Base-by-base conservation (phyloP, 2,329 filamentous ascomycete species). In the Clonostachys solani region DNA sequence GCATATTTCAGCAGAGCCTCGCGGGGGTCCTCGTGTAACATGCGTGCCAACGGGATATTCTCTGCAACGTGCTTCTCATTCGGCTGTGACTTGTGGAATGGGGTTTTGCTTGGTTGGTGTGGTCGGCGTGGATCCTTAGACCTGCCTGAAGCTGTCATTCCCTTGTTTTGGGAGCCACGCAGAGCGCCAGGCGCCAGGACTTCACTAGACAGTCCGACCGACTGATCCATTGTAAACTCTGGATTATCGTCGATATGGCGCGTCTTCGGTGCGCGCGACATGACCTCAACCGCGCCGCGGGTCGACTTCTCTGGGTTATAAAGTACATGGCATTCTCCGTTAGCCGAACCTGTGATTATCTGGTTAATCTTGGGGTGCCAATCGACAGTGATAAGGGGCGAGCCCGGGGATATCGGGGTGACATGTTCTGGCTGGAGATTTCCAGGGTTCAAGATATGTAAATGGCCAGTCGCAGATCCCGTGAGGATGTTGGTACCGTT, bases 361-460 rank as follows among this genome's bases (percentile, higher is more conserved):
- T 99, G 94, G 63, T 99, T 97, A 60, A 99, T 83, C 66, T 91
- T 95, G 17, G 87, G 78, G 60, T 99, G 92, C 94, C 94, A 99
- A 52, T 88, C 75, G 23, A 95, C 89, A 3, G 85, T 84, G 51
- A 97, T 88, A 9, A 99, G 71, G 1, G 92, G 81, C 6, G 84
- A 88, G 13, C 86, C 87, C 1, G 90, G 86, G 0, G 92, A 96
- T n/a, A 99, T 83, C 4, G 89, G 86, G 4, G 92, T 95, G 47
- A 92, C 83, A 33, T 90, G 81, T 62, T 96, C 92, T 2, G 92
- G 78, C 49, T 80, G 84, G 47, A 99, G 75, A 44, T 95, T 97
- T 37, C 91, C 94, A 1, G 94, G 89, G 60, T 96, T 97, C 49
- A 99, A 72, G 50, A 99, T 94, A 67, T 96, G 88, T 23, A 99